Percentiles rank a stretch among this genome's conserved stretches.
These are phyloP conservation scores for Curvularia hawaiiensis DNA, from an alignment of 2,329 filamentous ascomycete genomes.

Conservation along the genomic window DNA sequence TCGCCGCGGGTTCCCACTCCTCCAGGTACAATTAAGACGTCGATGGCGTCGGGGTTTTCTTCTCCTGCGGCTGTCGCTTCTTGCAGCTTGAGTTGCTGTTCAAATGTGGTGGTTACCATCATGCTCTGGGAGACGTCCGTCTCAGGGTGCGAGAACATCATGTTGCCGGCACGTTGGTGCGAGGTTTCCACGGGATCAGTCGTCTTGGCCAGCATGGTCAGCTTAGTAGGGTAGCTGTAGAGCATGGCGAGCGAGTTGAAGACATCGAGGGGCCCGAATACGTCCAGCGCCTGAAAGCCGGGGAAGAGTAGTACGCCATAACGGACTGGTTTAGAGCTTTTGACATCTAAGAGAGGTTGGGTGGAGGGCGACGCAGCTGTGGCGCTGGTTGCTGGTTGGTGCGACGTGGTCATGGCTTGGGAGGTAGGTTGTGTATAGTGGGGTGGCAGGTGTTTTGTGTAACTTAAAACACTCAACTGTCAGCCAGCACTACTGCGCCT, in stretches of 20 bases:
- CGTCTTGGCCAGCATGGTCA: constrained; percentile 31
- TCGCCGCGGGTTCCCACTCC: constrained; percentile 56
- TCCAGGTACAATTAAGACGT: constrained; percentile 70
- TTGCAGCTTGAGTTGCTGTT: constrained; percentile 23
- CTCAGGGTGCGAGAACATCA: constrained; percentile 24
- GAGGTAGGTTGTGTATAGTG: not conserved
- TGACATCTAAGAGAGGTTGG: constrained; percentile 16
- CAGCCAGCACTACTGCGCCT: not conserved
- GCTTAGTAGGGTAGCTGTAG: constrained; percentile 33
- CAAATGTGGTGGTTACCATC: constrained; percentile 23
- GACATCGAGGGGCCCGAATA: constrained; percentile 54
- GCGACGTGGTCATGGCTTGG: constrained; percentile 13
- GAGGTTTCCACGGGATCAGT: constrained; percentile 32
- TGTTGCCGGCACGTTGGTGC: constrained; percentile 22
- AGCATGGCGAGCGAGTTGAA: constrained; percentile 43
- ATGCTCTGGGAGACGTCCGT: constrained; percentile 27
- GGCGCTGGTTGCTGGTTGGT: constrained; percentile 2
- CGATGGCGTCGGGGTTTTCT: constrained; percentile 32
- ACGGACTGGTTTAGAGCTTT: constrained; percentile 21
- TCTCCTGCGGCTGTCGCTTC: constrained; percentile 8
- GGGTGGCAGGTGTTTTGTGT: not conserved
- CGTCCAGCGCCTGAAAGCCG: constrained; percentile 39
- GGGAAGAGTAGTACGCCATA: constrained; percentile 32
- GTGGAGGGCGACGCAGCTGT: constrained; percentile 4
- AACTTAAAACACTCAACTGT: not conserved